phyloP scores from a whole-genome alignment of 768 basidiomycete genomes.

The Phylloporus sp. region DNA sequence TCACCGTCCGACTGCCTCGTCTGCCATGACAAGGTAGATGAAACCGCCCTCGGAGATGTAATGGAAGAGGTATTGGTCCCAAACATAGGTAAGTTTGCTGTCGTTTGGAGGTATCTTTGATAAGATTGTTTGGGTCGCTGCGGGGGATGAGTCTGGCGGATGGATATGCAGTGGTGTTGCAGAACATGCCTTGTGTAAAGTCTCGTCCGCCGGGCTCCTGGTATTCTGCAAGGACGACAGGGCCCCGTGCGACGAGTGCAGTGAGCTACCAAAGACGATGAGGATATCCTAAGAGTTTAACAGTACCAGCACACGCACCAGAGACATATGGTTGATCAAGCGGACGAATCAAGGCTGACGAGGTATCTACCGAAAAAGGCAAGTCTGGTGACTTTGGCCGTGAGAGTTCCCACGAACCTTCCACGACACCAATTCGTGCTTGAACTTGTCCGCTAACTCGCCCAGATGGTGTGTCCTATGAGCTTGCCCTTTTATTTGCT shows the following conservation, averaged over 20 bases:
- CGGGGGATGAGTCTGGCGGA: not conserved
- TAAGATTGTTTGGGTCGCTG: slow-evolving; percentile 84
- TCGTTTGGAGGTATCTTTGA: slow-evolving; percentile 92
- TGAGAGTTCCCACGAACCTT: slow-evolving; percentile 21
- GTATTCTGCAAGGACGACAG: slow-evolving; percentile 84
- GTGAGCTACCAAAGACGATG: slow-evolving; percentile 54
- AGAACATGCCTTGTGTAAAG: slow-evolving; percentile 76
- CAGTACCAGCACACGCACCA: slow-evolving; percentile 24
- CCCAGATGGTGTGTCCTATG: slow-evolving; percentile 31
- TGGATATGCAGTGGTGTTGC: not conserved
- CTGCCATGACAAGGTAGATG: slow-evolving; percentile 90
- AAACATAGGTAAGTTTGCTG: slow-evolving; percentile 81
- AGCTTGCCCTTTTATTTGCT: not conserved
- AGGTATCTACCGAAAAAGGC: slow-evolving; percentile 8
- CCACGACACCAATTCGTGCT: slow-evolving; percentile 19
- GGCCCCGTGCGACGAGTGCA: slow-evolving; percentile 74
- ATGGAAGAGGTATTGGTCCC: slow-evolving; percentile 93
- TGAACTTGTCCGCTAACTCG: slow-evolving; percentile 3
- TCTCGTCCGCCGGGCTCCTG: slow-evolving; percentile 69
- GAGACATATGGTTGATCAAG: slow-evolving; percentile 18
- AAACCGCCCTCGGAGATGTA: slow-evolving; percentile 88
- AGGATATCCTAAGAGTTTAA: not conserved
- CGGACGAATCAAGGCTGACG: not conserved
- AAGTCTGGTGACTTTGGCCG: slow-evolving; percentile 11
- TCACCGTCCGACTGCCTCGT: slow-evolving; percentile 86